A percentile compares a stretch with the other conserved stretches of the same genome.
Conservation (phyloP, 257 asterid genomes). For the Plantago elongata region DNA sequence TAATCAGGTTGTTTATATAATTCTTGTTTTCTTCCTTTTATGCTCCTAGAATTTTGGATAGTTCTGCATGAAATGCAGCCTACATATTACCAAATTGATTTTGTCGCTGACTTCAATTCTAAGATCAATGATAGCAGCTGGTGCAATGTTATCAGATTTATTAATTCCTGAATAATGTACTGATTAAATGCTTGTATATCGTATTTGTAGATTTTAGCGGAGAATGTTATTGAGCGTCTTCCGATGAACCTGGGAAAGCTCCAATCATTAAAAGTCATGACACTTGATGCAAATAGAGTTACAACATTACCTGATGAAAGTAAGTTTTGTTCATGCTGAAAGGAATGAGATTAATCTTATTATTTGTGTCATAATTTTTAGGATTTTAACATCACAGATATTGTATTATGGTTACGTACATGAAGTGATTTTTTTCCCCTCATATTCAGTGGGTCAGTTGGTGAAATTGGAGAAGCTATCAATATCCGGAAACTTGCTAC, state of each 20-base stretch:
- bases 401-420: constrained; percentile 1
- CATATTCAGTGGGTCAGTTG: constrained; percentile 85
- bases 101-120: too few species aligned
- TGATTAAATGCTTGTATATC: neutral
- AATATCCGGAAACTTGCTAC: constrained; percentile 57
- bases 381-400: constrained; percentile 12
- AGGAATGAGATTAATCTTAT: constrained; percentile 8
- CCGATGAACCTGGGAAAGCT: constrained; percentile 92
- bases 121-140: too few species aligned
- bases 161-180: neutral
- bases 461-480: constrained; percentile 91
- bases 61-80: too few species aligned
- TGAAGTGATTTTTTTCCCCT: constrained; percentile 1
- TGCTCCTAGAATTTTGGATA: too few species aligned
- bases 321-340: constrained; percentile 30
- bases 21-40: too few species aligned
- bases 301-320: constrained; percentile 89
- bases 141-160: too few species aligned
- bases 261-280: constrained; percentile 69
- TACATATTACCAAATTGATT: too few species aligned
- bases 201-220: constrained; percentile 70
- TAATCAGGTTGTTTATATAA: too few species aligned
- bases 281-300: constrained; percentile 76
- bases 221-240: constrained; percentile 68
- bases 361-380: constrained; percentile 5